A percentile compares a stretch with the other conserved stretches of the same genome.
These are phyloP conservation scores for Calonectria honghensis DNA, from an alignment of 2,329 filamentous ascomycete species.

Conservation along the genomic window DNA sequence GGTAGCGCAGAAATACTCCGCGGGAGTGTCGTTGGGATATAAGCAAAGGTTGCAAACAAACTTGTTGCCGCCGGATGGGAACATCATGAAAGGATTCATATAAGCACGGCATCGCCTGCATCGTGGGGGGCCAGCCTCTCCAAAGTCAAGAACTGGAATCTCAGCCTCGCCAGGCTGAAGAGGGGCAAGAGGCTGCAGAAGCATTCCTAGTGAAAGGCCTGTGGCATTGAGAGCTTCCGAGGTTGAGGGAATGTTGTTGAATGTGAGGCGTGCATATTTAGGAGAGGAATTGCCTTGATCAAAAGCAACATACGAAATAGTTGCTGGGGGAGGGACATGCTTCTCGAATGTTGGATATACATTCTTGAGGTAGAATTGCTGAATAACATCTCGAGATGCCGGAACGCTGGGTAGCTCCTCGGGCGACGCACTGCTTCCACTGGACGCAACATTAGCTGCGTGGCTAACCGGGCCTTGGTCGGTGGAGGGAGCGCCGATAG, in stretches of 20 bases:
- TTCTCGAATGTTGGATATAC: constrained; percentile 97
- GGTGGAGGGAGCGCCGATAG: constrained; percentile 47
- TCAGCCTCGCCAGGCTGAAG: constrained; percentile 89
- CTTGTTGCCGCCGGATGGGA: constrained; percentile 93
- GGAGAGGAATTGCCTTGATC: constrained; percentile 98
- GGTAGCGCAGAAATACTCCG: constrained; percentile 95
- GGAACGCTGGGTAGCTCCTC: constrained; percentile 96
- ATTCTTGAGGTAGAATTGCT: constrained; percentile 89
- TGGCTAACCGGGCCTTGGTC: constrained; percentile 56
- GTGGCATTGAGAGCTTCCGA: constrained; percentile 87
- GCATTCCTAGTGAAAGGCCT: constrained; percentile 88
- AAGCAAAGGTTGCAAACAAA: constrained; percentile 99
- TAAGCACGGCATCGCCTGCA: constrained; percentile 96
- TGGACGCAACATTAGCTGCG: constrained; percentile 58
- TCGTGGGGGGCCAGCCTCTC: constrained; percentile 90
- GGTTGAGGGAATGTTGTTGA: constrained; percentile 94
- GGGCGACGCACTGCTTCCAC: constrained; percentile 81
- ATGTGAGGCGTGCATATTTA: constrained; percentile 91
- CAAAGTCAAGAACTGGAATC: constrained; percentile 96
- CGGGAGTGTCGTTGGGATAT: constrained; percentile 93
- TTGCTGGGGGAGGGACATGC: constrained; percentile 91
- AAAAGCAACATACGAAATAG: constrained; percentile 91
- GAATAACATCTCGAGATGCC: constrained; percentile 85
- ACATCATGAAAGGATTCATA: constrained; percentile 99
- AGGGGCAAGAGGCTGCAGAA: constrained; percentile 90